Evolutionary conservation across 2,329 filamentous ascomycete species (phyloP).

Genomic region (Claviceps quebecensis): DNA sequence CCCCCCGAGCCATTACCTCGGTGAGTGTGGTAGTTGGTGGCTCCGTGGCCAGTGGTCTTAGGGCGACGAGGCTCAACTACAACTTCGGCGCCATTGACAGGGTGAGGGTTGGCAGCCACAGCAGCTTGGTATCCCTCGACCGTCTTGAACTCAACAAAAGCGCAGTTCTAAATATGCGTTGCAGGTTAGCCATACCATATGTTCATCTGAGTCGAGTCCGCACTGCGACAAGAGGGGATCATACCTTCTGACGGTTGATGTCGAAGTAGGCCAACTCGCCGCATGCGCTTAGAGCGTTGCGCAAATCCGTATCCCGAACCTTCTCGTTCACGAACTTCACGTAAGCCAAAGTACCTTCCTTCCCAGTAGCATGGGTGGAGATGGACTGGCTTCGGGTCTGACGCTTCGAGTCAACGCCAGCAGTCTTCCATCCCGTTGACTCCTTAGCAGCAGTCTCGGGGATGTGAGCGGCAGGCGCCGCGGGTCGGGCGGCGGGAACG

Average conservation of each 20-base stretch:
- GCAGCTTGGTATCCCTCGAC: conserved; percentile 72
- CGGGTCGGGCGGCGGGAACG: conserved; percentile 14
- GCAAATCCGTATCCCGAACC: conserved; percentile 62
- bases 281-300: conserved; percentile 54
- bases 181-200: neutral
- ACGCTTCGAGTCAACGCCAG: conserved; percentile 69
- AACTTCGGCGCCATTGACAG: conserved; percentile 69
- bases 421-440: conserved; percentile 63
- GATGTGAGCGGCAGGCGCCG: conserved; percentile 22
- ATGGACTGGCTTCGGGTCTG: conserved; percentile 61
- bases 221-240: conserved; percentile 9
- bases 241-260: conserved; percentile 71
- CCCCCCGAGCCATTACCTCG: conserved; percentile 43
- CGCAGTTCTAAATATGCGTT: conserved; percentile 58
- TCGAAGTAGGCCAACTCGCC: conserved; percentile 62
- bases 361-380: conserved; percentile 45
- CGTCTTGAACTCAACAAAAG: conserved; percentile 86
- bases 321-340: conserved; percentile 93
- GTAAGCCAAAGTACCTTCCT: conserved; percentile 70
- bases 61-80: conserved; percentile 79
- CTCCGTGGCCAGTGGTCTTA: conserved; percentile 56
- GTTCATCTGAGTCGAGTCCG: neutral
- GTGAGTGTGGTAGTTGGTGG: conserved; percentile 49
- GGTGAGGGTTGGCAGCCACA: conserved; percentile 70
- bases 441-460: conserved; percentile 37